Evolutionary conservation across 768 basidiomycete genomes (phyloP).

Genomic region (Mycena latifolia): DNA sequence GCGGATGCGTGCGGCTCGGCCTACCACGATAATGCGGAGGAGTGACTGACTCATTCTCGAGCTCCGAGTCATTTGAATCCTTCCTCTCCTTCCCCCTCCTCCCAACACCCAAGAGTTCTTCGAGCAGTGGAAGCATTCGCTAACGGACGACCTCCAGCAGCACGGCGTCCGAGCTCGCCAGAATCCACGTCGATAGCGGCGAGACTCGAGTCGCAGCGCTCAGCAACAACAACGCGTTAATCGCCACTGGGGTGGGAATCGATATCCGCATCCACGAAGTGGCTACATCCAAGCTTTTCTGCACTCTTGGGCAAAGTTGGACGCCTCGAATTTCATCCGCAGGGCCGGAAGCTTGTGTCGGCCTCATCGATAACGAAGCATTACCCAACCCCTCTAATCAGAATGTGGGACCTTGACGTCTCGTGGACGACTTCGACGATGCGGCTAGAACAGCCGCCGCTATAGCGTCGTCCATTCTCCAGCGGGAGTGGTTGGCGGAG

Average conservation of each 20-base stretch:
- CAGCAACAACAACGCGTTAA: not conserved
- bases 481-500: not conserved
- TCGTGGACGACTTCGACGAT: not conserved
- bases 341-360: conserved; percentile 11
- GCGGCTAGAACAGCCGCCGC: not conserved
- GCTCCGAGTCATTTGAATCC: no score
- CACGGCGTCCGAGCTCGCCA: conserved; percentile 1
- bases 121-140: not conserved
- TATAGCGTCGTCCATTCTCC: not conserved
- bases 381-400: no score
- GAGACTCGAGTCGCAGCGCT: not conserved
- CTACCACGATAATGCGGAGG: no score
- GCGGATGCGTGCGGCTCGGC: no score
- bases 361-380: not conserved
- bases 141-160: conserved; percentile 9
- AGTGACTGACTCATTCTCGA: no score
- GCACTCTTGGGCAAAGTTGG: not conserved
- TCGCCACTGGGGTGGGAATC: not conserved
- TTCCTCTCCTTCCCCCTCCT: no score
- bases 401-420: conserved; percentile 12
- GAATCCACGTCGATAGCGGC: not conserved
- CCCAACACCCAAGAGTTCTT: conserved; percentile 18
- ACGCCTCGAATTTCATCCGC: conserved; percentile 18
- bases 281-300: conserved; percentile 2
- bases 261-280: conserved; percentile 13